Percentiles rank a stretch among this genome's conserved stretches.
Evolutionary conservation across 2,329 filamentous ascomycete genomes (phyloP).

Genomic region (Lasiodiplodia citricola): DNA sequence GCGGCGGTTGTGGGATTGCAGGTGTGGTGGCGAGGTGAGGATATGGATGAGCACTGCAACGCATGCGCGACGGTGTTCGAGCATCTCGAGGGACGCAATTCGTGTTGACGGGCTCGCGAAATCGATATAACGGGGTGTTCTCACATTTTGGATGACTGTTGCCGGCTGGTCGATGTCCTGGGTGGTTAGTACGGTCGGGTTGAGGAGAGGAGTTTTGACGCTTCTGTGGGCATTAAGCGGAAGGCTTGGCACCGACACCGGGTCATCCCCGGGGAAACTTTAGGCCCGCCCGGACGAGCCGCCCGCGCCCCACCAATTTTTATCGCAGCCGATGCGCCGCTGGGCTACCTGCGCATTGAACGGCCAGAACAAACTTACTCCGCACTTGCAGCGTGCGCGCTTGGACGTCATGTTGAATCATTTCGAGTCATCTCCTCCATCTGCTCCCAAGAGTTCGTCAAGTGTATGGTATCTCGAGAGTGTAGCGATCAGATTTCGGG

Average conservation of each 20-base stretch:
- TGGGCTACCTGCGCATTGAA: background rate
- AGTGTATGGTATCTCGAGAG: too few species aligned
- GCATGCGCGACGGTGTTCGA: background rate
- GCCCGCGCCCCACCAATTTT: background rate
- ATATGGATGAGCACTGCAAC: conserved; percentile 5
- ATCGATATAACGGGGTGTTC: conserved; percentile 34
- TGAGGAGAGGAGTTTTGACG: conserved; percentile 23
- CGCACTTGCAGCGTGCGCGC: background rate
- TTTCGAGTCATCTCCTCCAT: background rate
- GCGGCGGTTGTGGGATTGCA: conserved; percentile 30
- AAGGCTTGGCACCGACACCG: background rate
- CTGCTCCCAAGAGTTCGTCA: too few species aligned
- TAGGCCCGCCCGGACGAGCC: background rate
- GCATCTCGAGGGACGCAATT: conserved; percentile 15
- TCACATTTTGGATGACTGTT: conserved; percentile 52
- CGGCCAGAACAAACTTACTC: conserved; percentile 6
- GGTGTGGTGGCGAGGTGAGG: conserved; percentile 34
- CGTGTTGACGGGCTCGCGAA: conserved; percentile 27
- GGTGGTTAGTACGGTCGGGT: conserved; percentile 24
- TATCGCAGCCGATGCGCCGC: background rate
- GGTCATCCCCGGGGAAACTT: background rate
- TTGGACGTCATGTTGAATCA: background rate
- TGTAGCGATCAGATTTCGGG: background rate
- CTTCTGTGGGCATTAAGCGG: conserved; percentile 14
- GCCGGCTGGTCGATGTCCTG: conserved; percentile 39